A percentile compares a stretch with the other conserved stretches of the same genome.
phyloP scores from a whole-genome alignment of 176 grass and related monocot species.

The Poa pratensis region DNA sequence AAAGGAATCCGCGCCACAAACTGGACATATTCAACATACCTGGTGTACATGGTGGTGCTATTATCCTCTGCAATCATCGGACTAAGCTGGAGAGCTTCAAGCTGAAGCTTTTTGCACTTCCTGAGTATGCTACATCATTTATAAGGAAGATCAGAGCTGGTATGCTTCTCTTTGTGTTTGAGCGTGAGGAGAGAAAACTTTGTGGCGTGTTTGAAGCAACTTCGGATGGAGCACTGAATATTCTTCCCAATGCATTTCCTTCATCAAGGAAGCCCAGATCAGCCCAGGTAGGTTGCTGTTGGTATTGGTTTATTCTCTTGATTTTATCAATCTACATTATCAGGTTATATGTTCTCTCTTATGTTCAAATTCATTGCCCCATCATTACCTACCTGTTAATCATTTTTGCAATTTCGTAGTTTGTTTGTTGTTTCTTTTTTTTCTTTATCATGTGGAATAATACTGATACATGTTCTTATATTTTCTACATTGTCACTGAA shows the following conservation, averaged over 20 bases:
- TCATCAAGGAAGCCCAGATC: conserved; percentile 43
- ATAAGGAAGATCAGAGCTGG: conserved; percentile 73
- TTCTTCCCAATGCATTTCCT: conserved; percentile 52
- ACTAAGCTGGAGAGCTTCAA: conserved; percentile 55
- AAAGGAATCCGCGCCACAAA: conserved; percentile 39
- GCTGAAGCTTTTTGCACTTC: conserved; percentile 57
- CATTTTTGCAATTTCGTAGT: neutral
- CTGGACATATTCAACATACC: conserved; percentile 40
- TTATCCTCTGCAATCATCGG: conserved; percentile 56
- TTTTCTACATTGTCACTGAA: conserved; percentile 30
- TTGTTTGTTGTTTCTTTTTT: conserved; percentile 2
- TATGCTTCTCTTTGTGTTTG: conserved; percentile 75
- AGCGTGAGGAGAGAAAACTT: conserved; percentile 61
- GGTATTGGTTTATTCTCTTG: conserved; percentile 16
- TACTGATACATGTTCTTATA: conserved; percentile 26
- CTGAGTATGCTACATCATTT: conserved; percentile 49
- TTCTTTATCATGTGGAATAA: neutral
- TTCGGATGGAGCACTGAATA: conserved; percentile 65
- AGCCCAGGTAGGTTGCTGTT: conserved; percentile 52
- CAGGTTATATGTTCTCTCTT: conserved; percentile 34
- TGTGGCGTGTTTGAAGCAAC: conserved; percentile 70
- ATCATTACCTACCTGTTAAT: neutral
- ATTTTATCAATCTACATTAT: conserved; percentile 19
- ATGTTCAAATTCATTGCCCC: conserved; percentile 15
- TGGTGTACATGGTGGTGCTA: conserved; percentile 60